Percentiles rank a stretch among this genome's conserved stretches.
Evolutionary conservation across 306 rosid species (phyloP).

Genomic region (Parietaria judaica): DNA sequence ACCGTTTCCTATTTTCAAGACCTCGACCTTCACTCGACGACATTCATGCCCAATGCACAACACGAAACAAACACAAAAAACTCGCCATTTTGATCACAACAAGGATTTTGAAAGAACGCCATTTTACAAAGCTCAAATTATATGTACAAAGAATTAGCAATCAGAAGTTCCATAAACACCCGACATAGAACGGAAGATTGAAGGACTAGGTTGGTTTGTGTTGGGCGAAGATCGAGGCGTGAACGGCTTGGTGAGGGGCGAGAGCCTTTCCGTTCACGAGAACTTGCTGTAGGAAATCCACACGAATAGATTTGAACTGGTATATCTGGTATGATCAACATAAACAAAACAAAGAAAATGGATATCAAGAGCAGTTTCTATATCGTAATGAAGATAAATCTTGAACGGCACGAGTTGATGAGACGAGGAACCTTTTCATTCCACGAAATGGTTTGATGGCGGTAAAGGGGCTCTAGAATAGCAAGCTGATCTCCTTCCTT

Average conservation of each 20-base stretch:
- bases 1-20: no score
- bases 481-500: slow-evolving; percentile 90
- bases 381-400: neutral
- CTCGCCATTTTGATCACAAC: no score
- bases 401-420: neutral
- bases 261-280: slow-evolving; percentile 79
- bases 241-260: slow-evolving; percentile 54
- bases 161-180: neutral
- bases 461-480: slow-evolving; percentile 58
- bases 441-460: slow-evolving; percentile 49
- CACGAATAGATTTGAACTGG: slow-evolving; percentile 70
- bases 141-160: slow-evolving; percentile 18
- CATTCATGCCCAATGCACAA: no score
- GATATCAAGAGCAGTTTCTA: slow-evolving; percentile 16
- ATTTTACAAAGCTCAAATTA: slow-evolving; percentile 1
- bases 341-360: neutral
- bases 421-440: slow-evolving; percentile 53
- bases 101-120: neutral
- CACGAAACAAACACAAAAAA: no score
- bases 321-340: slow-evolving; percentile 40
- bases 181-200: slow-evolving; percentile 14
- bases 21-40: no score
- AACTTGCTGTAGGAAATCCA: slow-evolving; percentile 80
- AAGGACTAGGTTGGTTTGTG: slow-evolving; percentile 86
- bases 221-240: slow-evolving; percentile 61